phyloP scores from a whole-genome alignment of 768 basidiomycete genomes.

The Cyathus striatus region DNA sequence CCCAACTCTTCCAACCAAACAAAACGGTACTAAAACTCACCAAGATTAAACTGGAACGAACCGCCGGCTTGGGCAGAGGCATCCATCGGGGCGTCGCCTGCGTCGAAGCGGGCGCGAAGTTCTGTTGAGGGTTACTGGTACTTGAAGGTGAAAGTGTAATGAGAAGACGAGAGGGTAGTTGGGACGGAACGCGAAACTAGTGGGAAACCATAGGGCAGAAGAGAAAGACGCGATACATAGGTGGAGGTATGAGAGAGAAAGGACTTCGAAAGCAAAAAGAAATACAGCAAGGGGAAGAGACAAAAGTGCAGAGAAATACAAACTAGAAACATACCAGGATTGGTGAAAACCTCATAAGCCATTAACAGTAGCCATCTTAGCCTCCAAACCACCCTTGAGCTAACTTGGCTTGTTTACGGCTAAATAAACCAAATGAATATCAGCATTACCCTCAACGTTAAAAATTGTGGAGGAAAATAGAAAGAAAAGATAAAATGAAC shows the following conservation, averaged over 20 bases:
- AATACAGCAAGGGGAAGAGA: background rate
- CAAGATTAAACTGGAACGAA: conserved; percentile 37
- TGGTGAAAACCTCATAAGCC: conserved; percentile 91
- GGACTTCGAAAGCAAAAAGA: background rate
- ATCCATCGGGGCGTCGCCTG: conserved; percentile 96
- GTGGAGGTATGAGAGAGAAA: background rate
- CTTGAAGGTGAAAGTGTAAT: conserved; percentile 2
- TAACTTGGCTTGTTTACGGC: conserved; percentile 72
- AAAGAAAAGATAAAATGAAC: too few species aligned
- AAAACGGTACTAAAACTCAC: conserved; percentile 19
- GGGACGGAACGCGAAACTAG: conserved; percentile 20
- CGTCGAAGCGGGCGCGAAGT: too few species aligned
- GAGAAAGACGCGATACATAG: background rate
- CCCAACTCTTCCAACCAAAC: background rate
- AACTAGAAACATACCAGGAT: conserved; percentile 27
- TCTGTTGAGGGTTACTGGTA: too few species aligned
- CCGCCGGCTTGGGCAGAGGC: conserved; percentile 57
- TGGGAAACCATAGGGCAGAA: background rate
- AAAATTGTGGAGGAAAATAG: background rate
- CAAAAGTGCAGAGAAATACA: background rate
- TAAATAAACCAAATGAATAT: conserved; percentile 22
- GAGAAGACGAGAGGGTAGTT: conserved; percentile 31
- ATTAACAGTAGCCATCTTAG: conserved; percentile 92
- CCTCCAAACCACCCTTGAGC: conserved; percentile 92
- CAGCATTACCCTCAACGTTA: background rate